Base-by-base conservation (phyloP, 139 green algal genomes). In the Haematococcus lacustris region DNA sequence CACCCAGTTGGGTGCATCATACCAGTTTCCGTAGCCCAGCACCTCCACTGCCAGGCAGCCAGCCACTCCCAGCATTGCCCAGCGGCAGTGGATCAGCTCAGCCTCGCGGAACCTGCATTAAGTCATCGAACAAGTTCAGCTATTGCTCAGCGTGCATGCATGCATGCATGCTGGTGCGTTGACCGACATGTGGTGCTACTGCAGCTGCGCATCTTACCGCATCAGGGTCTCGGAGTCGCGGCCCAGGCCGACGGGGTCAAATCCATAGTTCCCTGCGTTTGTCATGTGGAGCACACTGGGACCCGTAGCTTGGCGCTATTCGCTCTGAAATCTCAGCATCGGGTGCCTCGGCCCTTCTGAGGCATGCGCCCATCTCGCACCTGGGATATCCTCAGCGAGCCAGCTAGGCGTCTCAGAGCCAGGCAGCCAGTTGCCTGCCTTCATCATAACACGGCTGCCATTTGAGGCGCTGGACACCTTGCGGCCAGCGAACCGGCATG, bases 241-340 rank as follows among this genome's bases (percentile, higher is more conserved):
- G 72, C 47, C 89, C 53, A 96, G 88, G 21, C 68, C 77, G 3
- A 93, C 76, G 38, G 91, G 91, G 79, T 96, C 91, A 75, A 93
- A 96, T 40, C 90, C 90, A 65, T 88, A 96, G 90, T 93, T 87
- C 69, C 83, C 68, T 59, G 53, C 3, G 39, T 34, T 13, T 37
- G 57, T 32, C 57, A 9, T 65, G 57, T 9, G 9, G 23, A 9
- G 25, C 9, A 30, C 17, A 9, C 9, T 9, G 25, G 5, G 5
- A 25, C 57, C 9, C 57, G 21, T 5, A 35, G 57, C 5, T 25
- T 28, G 5, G 5, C 32, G 23, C 57, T 37, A 35, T 37, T 5
- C 5, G 17, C 21, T 5, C 21, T 65, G 57, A 30, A 32, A 33
- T 65, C 5, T 9, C 23, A 17, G 5, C 9, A 25, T 30, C 21